Conservation (phyloP, 257 asterid genomes). For the Solanum bukasovii region DNA sequence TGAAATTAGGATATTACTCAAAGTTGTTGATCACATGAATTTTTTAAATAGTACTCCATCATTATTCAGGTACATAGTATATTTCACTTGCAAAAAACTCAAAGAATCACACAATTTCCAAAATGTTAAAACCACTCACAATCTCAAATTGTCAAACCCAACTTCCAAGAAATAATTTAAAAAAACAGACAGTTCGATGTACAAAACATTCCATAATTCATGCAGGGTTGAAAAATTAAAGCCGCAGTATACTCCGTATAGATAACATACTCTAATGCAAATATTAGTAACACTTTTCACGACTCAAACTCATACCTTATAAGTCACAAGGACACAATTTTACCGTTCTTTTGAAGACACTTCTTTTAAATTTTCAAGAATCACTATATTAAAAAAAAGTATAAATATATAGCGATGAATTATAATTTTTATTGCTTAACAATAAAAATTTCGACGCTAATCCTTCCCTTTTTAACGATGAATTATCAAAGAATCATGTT, state of each 20-base stretch:
- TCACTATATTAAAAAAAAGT: background rate
- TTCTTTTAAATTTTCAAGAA: background rate
- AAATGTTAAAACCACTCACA: background rate
- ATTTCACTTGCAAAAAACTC: background rate
- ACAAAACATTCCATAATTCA: background rate
- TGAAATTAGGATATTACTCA: background rate
- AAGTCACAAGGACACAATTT: background rate
- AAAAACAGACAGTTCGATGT: background rate
- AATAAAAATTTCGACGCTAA: background rate
- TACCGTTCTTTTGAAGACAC: background rate
- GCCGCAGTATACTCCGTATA: background rate
- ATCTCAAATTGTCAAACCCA: slow-evolving; percentile 15
- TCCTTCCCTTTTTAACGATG: background rate
- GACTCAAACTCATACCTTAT: background rate
- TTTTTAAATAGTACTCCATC: background rate
- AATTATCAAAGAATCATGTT: background rate
- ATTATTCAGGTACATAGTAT: background rate
- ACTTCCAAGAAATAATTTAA: background rate
- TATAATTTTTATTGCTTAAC: background rate
- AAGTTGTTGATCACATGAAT: background rate
- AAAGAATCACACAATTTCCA: slow-evolving; percentile 3
- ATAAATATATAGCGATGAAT: background rate
- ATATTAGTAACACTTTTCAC: background rate
- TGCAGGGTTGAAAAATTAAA: background rate
- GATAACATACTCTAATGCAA: background rate